Percentiles rank a stretch among this genome's conserved stretches.
Evolutionary conservation across 2,329 filamentous ascomycete genomes (phyloP).

Genomic region (Xylariaceae sp.): DNA sequence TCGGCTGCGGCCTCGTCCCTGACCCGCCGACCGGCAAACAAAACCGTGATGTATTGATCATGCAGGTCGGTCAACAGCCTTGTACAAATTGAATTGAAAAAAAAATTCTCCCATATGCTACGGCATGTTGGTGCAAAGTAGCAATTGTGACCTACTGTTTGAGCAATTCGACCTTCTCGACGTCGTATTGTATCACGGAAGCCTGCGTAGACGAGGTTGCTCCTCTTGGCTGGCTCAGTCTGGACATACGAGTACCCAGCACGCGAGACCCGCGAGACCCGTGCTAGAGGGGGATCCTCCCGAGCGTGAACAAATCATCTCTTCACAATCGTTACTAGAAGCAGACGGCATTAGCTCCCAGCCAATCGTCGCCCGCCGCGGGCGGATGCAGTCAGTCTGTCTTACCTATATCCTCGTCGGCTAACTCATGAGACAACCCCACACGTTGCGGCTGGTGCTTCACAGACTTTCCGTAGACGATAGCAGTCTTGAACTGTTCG

Average conservation of each 20-base stretch:
- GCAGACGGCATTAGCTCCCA: slow-evolving; percentile 26
- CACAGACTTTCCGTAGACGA: slow-evolving; percentile 96
- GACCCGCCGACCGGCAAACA: slow-evolving; percentile 31
- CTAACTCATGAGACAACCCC: slow-evolving; percentile 82
- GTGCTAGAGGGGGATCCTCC: slow-evolving; percentile 23
- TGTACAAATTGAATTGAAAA: slow-evolving; percentile 25
- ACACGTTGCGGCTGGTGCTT: slow-evolving; percentile 98
- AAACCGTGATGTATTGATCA: slow-evolving; percentile 25
- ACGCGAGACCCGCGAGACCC: slow-evolving; percentile 16
- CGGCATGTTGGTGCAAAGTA: slow-evolving; percentile 21
- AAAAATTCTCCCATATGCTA: slow-evolving; percentile 12
- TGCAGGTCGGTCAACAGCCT: slow-evolving; percentile 30
- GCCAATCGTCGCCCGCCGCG: slow-evolving; percentile 6
- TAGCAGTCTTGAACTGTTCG: slow-evolving; percentile 89
- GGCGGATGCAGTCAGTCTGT: slow-evolving; percentile 19
- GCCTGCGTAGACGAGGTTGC: slow-evolving; percentile 19
- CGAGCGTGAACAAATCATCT: slow-evolving; percentile 40
- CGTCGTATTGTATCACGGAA: slow-evolving; percentile 22
- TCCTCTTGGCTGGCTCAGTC: slow-evolving; percentile 2
- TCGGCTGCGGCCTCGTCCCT: slow-evolving; percentile 29
- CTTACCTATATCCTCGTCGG: slow-evolving; percentile 92
- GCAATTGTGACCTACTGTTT: slow-evolving; percentile 16
- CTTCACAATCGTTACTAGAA: slow-evolving; percentile 62
- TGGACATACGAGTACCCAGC: slow-evolving; percentile 8
- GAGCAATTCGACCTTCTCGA: slow-evolving; percentile 23